Evolutionary conservation across 208 protist genomes (phyloP).

Genomic region (Trypanosoma mega): DNA sequence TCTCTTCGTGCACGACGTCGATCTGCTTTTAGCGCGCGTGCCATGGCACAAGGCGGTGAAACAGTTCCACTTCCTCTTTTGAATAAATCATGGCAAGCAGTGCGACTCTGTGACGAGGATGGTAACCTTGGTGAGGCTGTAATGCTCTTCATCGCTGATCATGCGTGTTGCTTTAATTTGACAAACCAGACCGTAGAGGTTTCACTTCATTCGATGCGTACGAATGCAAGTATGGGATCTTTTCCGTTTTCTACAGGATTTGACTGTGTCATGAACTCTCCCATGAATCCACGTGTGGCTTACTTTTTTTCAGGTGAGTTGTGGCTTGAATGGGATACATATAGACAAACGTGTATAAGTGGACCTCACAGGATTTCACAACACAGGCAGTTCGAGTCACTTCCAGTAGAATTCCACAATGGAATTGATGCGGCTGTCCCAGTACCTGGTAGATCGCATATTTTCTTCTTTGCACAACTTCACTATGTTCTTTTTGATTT

Average conservation of each 20-base stretch:
- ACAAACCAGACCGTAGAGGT: slow-evolving; percentile 14
- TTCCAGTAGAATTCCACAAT: slow-evolving; percentile 45
- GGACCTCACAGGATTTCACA: slow-evolving; percentile 32
- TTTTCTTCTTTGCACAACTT: slow-evolving; percentile 61
- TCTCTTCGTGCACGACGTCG: no score
- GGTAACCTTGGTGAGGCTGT: slow-evolving; percentile 22
- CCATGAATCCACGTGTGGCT: slow-evolving; percentile 35
- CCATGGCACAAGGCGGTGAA: slow-evolving; percentile 11
- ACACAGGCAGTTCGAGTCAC: slow-evolving; percentile 32
- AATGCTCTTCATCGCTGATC: slow-evolving; percentile 33
- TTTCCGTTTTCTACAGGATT: slow-evolving; percentile 55
- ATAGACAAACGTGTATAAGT: slow-evolving; percentile 25
- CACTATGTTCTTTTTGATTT: slow-evolving; percentile 65
- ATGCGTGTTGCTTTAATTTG: slow-evolving; percentile 35
- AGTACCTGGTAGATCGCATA: slow-evolving; percentile 39
- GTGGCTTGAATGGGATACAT: slow-evolving; percentile 50
- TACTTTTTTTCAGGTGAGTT: slow-evolving; percentile 43
- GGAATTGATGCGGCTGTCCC: slow-evolving; percentile 44
- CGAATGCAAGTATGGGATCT: slow-evolving; percentile 1
- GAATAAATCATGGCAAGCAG: slow-evolving; percentile 30
- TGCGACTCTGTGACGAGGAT: slow-evolving; percentile 28
- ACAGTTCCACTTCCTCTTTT: slow-evolving; percentile 21
- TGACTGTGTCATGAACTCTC: slow-evolving; percentile 48
- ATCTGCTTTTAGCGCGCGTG: neutral
- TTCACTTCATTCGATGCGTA: slow-evolving; percentile 17